These are phyloP conservation scores for Clavaria fumosa DNA, from an alignment of 768 basidiomycete species.

Conservation along the genomic window DNA sequence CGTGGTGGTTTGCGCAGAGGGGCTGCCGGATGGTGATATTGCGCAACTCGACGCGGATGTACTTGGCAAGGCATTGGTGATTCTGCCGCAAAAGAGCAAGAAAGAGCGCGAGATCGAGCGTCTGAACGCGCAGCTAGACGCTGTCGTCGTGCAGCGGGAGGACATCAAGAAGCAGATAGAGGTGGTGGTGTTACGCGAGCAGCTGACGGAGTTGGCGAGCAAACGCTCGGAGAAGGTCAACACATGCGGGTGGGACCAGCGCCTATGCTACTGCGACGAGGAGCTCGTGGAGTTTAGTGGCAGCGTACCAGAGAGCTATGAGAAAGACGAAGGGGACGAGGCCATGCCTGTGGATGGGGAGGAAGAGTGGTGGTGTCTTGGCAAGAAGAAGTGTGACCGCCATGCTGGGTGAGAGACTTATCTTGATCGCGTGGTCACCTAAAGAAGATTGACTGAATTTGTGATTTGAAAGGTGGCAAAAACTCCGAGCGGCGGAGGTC, in stretches of 20 bases:
- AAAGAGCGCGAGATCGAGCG: conserved; percentile 39
- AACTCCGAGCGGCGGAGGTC: conserved; percentile 55
- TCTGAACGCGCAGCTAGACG: conserved; percentile 37
- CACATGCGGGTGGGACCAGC: conserved; percentile 81
- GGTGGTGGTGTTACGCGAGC: conserved; percentile 53
- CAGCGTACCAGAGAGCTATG: conserved; percentile 58
- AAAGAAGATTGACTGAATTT: conserved; percentile 64
- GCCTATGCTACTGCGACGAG: conserved; percentile 70
- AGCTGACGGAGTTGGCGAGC: conserved; percentile 49
- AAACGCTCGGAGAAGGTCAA: conserved; percentile 47
- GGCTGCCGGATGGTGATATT: conserved; percentile 13
- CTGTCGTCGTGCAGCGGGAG: conserved; percentile 46
- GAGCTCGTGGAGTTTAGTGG: conserved; percentile 59
- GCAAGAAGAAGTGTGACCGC: conserved; percentile 59
- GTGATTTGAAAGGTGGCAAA: conserved; percentile 74
- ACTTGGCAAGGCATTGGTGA: conserved; percentile 12
- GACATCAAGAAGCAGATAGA: conserved; percentile 55
- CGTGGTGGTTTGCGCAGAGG: conserved; percentile 33
- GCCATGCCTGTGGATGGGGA: conserved; percentile 29
- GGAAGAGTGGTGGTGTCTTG: conserved; percentile 68
- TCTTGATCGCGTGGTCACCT: conserved; percentile 78
- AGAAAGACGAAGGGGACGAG: conserved; percentile 26
- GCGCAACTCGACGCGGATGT: conserved; percentile 14
- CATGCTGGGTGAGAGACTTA: conserved; percentile 65
- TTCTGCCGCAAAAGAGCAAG: conserved; percentile 28